Base-by-base conservation (phyloP, 495 filamentous ascomycete species). In the Jackrogersella minutella region DNA sequence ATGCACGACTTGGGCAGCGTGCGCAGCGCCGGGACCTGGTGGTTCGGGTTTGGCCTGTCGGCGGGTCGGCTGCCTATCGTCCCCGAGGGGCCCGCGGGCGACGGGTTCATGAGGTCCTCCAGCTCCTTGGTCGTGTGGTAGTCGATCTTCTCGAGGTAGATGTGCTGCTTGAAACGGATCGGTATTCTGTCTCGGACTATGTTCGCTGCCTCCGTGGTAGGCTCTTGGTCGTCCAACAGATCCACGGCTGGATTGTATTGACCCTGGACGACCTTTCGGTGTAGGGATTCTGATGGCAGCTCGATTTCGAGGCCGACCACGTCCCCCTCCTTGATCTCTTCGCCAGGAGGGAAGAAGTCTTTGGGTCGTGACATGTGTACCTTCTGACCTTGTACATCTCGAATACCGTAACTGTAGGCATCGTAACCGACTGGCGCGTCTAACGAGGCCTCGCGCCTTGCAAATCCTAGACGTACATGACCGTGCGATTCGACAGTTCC, bases 341-440 rank as follows among this genome's bases (percentile, higher is more conserved):
- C 88, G 31, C 87, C 86, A 36, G 86, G 79, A 0, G 90, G 89
- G 68, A 92, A 92, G 77, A 97, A 95, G 69, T 92, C 90, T 66
- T 91, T 90, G 10, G 94, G 93, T 30, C 95, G 88, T 58, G 94
- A 97, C 80, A 93, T 91, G 77, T 96, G 93, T 19, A 97, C 90
- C 46, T 95, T 94, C 72, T 98, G 92, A 8, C 94, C 93, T 10
- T 87, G 84, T 10, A 92, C 87, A 71, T 98, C 96, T 17, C 93
- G 88, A 55, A 99, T 84, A 16, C 91, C 96, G 74, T 99, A 99
- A 44, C 93, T 95, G 75, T 98, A 98, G 31, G 91, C 93, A 74
- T 99, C 95, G 68, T 93, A 97, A 0, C 96, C 96, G 10, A 97
- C 92, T 8, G 96, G 95, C 11, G 91, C 91, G 69, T 98, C 96